Evolutionary conservation across 768 basidiomycete species (phyloP), one percentile per base, ranked within the genome.

Genomic region (Tylopilus subfusipes): DNA sequence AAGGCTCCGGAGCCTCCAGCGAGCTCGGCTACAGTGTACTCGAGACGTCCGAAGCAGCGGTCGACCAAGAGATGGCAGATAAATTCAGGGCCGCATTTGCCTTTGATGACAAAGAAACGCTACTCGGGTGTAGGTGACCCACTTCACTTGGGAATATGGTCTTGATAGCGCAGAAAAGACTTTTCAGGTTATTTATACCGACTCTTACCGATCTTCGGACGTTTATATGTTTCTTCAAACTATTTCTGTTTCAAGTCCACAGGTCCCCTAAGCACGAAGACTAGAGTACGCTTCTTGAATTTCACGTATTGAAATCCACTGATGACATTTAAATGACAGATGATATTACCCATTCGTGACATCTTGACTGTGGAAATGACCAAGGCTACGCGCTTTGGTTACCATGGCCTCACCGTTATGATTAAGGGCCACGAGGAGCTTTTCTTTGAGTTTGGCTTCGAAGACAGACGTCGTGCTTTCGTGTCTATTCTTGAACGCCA

Each of bases 381-480:
- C 10, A 92, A 86, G 69, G 90, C 94, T 2, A 89, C 90, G 59
- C 83, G 90, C 22, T 92, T 97, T 68, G 92, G 90, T 7, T 93
- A 93, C 65, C 82, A 88, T 63, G 96, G 96, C 25, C 80, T 98
- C 19, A 84, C 90, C 33, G 77, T 98, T 52, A 86, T 98, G 50
- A 84, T 99, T 62, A 91, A 89, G 63, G 96, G 96, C 1, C 93
- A 98, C 66, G 96, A 99, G 72, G 96, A 99, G 68, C 77, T 98
- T 11, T 99, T 99, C 76, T 89, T 98, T 63, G 97, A 99, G 71
- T 96, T 99, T 67, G 77, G 80, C 39, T 84, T 86, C 19, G 82
- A 87, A 53, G 86, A 90, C 51, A 85, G 90, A 58, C 83, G 96
- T 22, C 79, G 86, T 58, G 84, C 85, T 2, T 94, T 95, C 64